These are phyloP conservation scores for Barnettozyma botsteinii DNA, from an alignment of 805 yeast species.

Conservation along the genomic window DNA sequence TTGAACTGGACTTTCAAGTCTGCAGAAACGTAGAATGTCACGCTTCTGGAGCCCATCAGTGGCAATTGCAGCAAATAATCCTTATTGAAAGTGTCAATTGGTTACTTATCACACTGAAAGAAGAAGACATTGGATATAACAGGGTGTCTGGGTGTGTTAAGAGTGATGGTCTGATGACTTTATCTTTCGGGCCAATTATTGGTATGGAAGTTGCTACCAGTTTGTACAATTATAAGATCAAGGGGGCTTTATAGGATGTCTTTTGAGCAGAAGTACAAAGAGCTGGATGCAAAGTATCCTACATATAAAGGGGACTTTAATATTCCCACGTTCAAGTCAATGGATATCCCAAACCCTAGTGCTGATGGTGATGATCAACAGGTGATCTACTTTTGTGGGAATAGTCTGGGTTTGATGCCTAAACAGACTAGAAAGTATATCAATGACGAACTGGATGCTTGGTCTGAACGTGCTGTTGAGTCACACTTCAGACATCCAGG, in stretches of 20 bases:
- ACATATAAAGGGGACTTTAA: conserved; percentile 43
- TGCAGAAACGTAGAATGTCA: conserved; percentile 51
- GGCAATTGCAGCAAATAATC: no score
- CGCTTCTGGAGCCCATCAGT: conserved; percentile 30
- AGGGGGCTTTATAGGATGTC: background rate
- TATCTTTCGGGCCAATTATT: no score
- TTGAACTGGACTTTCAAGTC: conserved; percentile 46
- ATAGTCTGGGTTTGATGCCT: conserved; percentile 93
- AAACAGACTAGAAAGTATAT: conserved; percentile 50
- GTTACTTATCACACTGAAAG: no score
- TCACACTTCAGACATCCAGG: conserved; percentile 73
- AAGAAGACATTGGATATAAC: no score
- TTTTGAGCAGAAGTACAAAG: conserved; percentile 2
- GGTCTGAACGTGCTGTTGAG: conserved; percentile 79
- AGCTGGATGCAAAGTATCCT: conserved; percentile 22
- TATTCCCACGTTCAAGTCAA: conserved; percentile 60
- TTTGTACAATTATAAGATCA: no score
- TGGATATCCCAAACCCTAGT: conserved; percentile 48
- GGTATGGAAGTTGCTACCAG: no score
- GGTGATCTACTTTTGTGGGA: conserved; percentile 76
- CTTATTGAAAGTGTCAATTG: no score
- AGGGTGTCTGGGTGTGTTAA: conserved; percentile 2
- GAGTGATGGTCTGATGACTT: no score
- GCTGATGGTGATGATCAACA: conserved; percentile 10
- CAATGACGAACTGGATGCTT: conserved; percentile 66